Evolutionary conservation across 1,284 basidiomycete genomes (phyloP).

Genomic region (Melanopsichium pennsylvanicum): DNA sequence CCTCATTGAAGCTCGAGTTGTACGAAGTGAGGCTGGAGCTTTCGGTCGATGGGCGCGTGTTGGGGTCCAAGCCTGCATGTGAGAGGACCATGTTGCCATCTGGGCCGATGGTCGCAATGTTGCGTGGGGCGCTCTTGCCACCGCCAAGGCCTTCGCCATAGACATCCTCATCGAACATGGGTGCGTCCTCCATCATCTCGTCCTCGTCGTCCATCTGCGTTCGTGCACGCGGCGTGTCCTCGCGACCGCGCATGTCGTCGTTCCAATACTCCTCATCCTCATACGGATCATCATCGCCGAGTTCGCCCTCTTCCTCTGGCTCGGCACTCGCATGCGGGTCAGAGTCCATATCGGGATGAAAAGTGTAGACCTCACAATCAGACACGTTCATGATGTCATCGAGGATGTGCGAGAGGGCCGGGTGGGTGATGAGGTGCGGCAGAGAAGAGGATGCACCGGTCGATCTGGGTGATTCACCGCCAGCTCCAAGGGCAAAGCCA

Average conservation of each 20-base stretch:
- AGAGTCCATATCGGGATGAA: slow-evolving; percentile 89
- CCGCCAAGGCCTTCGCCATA: slow-evolving; percentile 48
- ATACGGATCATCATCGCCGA: slow-evolving; percentile 65
- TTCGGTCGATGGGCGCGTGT: slow-evolving; percentile 23
- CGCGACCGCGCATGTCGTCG: slow-evolving; percentile 42
- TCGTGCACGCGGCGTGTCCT: slow-evolving; percentile 41
- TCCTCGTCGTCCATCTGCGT: slow-evolving; percentile 22
- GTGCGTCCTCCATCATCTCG: slow-evolving; percentile 54
- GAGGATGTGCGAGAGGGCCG: slow-evolving; percentile 83
- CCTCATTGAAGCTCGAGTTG: slow-evolving; percentile 38
- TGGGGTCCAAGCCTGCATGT: slow-evolving; percentile 12
- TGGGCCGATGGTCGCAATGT: slow-evolving; percentile 30
- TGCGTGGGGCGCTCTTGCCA: slow-evolving; percentile 19
- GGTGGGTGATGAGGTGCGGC: slow-evolving; percentile 70
- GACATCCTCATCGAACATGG: slow-evolving; percentile 64
- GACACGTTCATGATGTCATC: slow-evolving; percentile 88
- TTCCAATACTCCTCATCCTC: slow-evolving; percentile 67
- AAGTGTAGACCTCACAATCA: slow-evolving; percentile 95
- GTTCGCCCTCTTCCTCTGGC: slow-evolving; percentile 70
- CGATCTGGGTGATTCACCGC: slow-evolving; percentile 23
- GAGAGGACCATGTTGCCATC: slow-evolving; percentile 41
- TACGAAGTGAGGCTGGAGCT: slow-evolving; percentile 28
- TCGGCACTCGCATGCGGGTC: slow-evolving; percentile 81
- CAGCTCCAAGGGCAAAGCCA: slow-evolving; percentile 25
- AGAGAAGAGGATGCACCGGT: slow-evolving; percentile 19